Conservation (phyloP, 495 filamentous ascomycete genomes). For the Hypoxylon intermedium region DNA sequence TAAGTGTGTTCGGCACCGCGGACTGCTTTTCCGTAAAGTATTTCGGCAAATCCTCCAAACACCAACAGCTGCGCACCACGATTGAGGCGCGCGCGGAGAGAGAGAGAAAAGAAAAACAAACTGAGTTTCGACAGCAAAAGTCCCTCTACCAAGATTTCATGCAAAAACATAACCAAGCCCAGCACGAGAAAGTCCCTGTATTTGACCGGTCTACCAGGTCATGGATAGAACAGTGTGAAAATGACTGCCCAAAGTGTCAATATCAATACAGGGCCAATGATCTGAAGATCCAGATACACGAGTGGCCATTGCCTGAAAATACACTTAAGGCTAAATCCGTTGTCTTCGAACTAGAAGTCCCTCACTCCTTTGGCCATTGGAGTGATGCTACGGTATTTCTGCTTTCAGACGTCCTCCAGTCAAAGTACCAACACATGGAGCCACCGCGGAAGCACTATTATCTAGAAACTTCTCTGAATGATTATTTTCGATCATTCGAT, state of each 20-base stretch:
- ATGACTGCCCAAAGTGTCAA: slow-evolving; percentile 48
- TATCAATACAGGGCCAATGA: slow-evolving; percentile 35
- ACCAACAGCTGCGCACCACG: slow-evolving; percentile 46
- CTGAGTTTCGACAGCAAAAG: slow-evolving; percentile 50
- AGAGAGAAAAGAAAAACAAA: slow-evolving; percentile 47
- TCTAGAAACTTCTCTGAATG: not conserved
- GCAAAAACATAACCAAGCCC: slow-evolving; percentile 17
- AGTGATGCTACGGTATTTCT: slow-evolving; percentile 58
- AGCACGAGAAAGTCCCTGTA: not conserved
- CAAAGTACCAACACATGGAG: slow-evolving; percentile 1
- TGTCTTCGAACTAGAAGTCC: slow-evolving; percentile 65
- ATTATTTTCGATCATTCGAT: slow-evolving; percentile 3
- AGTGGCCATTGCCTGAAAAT: slow-evolving; percentile 67
- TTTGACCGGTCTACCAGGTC: not conserved
- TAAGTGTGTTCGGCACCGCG: slow-evolving; percentile 37
- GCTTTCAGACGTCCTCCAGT: slow-evolving; percentile 48
- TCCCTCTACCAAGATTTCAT: slow-evolving; percentile 47
- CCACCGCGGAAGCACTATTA: not conserved
- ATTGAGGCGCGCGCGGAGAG: slow-evolving; percentile 52
- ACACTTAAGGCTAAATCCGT: slow-evolving; percentile 48
- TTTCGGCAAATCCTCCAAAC: slow-evolving; percentile 55
- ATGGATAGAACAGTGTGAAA: not conserved
- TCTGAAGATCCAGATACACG: slow-evolving; percentile 61
- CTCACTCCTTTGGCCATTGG: slow-evolving; percentile 58
- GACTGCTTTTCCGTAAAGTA: slow-evolving; percentile 62